Evolutionary conservation across 2,329 filamentous ascomycete genomes (phyloP).

Genomic region (Tolypocladium guangdongense): DNA sequence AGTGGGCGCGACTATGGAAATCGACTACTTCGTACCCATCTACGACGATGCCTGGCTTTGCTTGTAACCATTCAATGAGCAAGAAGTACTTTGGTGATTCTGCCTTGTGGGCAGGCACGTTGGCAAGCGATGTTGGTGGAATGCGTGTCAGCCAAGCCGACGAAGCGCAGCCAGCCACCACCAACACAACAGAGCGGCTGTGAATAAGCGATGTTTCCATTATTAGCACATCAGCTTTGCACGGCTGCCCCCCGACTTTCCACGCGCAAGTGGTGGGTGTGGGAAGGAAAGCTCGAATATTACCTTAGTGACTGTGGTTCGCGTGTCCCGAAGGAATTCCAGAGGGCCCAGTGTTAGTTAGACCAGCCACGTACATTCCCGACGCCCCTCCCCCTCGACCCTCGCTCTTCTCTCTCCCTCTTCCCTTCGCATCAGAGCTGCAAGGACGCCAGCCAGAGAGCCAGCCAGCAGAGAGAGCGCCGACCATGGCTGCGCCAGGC

Average conservation of each 20-base stretch:
- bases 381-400: background rate
- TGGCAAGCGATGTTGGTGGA: background rate
- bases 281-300: background rate
- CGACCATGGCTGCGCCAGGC: constrained; percentile 35
- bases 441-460: background rate
- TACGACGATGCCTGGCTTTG: background rate
- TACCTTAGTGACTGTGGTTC: background rate
- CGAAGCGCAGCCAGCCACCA: background rate
- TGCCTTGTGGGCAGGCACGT: background rate
- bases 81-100: background rate
- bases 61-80: background rate
- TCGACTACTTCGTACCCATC: background rate
- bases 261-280: background rate
- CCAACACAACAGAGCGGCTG: background rate
- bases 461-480: background rate
- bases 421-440: background rate
- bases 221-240: background rate
- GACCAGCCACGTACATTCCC: background rate
- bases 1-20: background rate
- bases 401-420: background rate
- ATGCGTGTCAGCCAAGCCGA: background rate
- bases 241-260: background rate
- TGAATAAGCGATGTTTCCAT: too few species aligned
- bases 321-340: background rate
- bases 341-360: too few species aligned